Evolutionary conservation across 2,329 filamentous ascomycete genomes (phyloP).

Genomic region (Scortechinia acanthostroma): DNA sequence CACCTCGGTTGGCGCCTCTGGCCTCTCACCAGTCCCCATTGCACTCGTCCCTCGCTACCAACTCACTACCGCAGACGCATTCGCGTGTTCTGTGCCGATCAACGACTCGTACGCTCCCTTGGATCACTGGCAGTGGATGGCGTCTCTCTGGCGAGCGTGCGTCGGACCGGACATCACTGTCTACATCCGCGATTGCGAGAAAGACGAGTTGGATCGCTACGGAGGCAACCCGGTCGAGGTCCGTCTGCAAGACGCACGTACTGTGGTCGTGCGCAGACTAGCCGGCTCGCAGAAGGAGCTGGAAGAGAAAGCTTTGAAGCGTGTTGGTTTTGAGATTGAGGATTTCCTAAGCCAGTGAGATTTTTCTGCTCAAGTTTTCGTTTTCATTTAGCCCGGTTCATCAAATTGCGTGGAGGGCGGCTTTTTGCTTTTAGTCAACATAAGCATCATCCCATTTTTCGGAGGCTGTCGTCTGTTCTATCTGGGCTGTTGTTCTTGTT

Average conservation of each 20-base stretch:
- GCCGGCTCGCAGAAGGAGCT: constrained; percentile 30
- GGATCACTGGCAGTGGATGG: constrained; percentile 2
- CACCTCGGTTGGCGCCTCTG: not conserved
- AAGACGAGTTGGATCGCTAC: not conserved
- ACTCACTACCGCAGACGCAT: constrained; percentile 2
- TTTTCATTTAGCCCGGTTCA: not conserved
- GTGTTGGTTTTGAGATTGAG: constrained; percentile 3
- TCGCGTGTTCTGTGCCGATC: not conserved
- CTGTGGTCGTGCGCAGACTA: constrained; percentile 11
- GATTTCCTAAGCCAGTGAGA: constrained; percentile 2
- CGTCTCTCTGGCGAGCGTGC: not conserved
- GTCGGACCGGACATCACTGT: not conserved
- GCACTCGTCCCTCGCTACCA: not conserved
- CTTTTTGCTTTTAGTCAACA: too few relatives aligned
- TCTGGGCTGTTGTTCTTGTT: too few relatives aligned
- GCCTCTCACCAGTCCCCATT: not conserved
- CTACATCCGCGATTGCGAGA: not conserved
- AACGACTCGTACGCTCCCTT: not conserved
- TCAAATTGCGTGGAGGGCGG: too few relatives aligned
- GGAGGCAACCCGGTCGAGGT: not conserved
- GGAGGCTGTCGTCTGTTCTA: too few relatives aligned
- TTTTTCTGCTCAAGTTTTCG: not conserved
- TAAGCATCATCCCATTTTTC: too few relatives aligned
- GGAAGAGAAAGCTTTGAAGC: constrained; percentile 5
- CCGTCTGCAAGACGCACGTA: not conserved